Evolutionary conservation across 495 filamentous ascomycete species (phyloP).

Genomic region (Aspergillus hancockii): DNA sequence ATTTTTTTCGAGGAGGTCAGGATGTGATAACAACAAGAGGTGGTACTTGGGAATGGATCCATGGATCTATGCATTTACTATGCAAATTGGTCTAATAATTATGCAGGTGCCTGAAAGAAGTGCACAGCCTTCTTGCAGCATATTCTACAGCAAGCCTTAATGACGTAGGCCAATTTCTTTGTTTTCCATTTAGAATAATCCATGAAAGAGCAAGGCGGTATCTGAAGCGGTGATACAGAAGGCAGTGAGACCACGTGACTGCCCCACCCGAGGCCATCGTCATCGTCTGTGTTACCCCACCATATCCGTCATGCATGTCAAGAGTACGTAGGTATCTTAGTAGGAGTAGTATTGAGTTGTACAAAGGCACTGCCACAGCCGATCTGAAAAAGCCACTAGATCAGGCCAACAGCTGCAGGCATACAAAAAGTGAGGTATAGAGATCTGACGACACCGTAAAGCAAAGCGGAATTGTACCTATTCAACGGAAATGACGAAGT

Average conservation of each 20-base stretch:
- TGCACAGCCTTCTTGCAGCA: background rate
- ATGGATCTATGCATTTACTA: background rate
- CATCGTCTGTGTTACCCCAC: slow-evolving; percentile 5
- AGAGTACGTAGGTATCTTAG: slow-evolving; percentile 2
- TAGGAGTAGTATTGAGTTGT: background rate
- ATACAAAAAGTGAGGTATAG: background rate
- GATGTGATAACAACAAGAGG: background rate
- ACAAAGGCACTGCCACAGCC: slow-evolving; percentile 1
- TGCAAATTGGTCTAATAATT: background rate
- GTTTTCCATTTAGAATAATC: background rate
- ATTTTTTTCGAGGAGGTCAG: background rate
- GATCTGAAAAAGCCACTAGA: background rate
- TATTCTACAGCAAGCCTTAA: background rate
- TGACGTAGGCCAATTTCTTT: background rate
- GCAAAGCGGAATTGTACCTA: background rate
- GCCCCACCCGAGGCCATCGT: slow-evolving; percentile 21
- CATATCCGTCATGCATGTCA: slow-evolving; percentile 4
- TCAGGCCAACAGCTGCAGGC: background rate
- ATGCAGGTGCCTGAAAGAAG: background rate
- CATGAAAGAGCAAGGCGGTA: background rate
- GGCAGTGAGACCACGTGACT: slow-evolving; percentile 17
- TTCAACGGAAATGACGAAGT: background rate
- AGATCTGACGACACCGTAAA: background rate
- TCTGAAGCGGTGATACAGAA: background rate
- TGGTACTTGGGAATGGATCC: background rate